Evolutionary conservation across 1,284 basidiomycete genomes (phyloP).

Genomic region (Heterobasidion parviporum): DNA sequence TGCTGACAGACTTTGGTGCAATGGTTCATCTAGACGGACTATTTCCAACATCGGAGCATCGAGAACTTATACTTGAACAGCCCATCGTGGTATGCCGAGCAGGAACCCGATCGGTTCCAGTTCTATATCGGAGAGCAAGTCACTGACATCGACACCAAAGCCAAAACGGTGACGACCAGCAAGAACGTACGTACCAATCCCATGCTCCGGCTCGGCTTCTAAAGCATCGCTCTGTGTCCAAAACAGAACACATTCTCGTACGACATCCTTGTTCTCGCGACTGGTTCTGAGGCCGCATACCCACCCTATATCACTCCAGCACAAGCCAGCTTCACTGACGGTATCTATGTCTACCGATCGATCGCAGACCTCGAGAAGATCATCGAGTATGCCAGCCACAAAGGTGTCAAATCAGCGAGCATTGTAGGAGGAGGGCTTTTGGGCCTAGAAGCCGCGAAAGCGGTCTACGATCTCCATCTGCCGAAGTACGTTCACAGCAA

Average conservation of each 20-base stretch:
- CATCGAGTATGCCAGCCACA: background rate
- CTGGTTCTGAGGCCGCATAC: background rate
- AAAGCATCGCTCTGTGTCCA: background rate
- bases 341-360: background rate
- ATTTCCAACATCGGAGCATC: background rate
- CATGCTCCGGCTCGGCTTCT: background rate
- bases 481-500: background rate
- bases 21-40: background rate
- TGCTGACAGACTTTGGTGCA: background rate
- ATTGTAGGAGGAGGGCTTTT: background rate
- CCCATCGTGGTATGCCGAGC: conserved; percentile 1
- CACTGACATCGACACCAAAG: background rate
- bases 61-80: background rate
- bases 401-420: background rate
- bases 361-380: background rate
- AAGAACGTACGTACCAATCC: background rate
- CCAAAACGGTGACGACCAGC: background rate
- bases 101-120: background rate
- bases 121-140: background rate
- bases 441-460: background rate
- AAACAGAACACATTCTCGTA: background rate
- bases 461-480: background rate
- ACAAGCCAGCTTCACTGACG: background rate
- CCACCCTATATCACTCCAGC: background rate
- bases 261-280: background rate